Percentiles rank a stretch among this genome's conserved stretches.
These are phyloP conservation scores for Rachicladosporium sp. DNA, from an alignment of 2,329 filamentous ascomycete genomes.

Conservation along the genomic window DNA sequence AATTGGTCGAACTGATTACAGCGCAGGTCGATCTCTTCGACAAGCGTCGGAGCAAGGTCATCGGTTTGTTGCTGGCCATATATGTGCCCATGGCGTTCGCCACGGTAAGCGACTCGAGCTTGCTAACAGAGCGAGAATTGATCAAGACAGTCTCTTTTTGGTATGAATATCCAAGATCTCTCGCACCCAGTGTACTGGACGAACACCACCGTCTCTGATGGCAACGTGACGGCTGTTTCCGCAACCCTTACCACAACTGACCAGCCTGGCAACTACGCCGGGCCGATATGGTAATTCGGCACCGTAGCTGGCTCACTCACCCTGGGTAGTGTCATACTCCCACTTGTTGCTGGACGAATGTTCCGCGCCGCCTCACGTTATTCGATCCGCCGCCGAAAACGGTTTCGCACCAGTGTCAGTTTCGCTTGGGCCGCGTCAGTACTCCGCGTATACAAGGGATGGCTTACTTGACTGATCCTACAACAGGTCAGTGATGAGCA, in stretches of 20 bases:
- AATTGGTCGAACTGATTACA: not conserved
- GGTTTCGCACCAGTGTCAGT: too few species aligned
- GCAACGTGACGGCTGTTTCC: not conserved
- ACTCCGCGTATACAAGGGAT: too few species aligned
- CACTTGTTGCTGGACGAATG: not conserved
- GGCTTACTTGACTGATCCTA: too few species aligned
- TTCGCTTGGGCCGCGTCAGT: too few species aligned
- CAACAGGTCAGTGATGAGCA: too few species aligned
- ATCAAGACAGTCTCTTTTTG: constrained; percentile 3
- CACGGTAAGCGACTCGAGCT: too few species aligned
- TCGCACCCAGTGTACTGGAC: not conserved
- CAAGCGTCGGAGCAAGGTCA: not conserved
- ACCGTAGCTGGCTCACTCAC: not conserved
- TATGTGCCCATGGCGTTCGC: constrained; percentile 2
- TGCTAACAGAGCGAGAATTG: too few species aligned
- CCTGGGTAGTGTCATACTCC: not conserved
- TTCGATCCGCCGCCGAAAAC: too few species aligned
- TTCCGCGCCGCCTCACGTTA: too few species aligned
- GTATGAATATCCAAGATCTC: constrained; percentile 1
- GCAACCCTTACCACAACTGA: not conserved
- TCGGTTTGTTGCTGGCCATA: constrained; percentile 1
- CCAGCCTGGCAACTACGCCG: not conserved
- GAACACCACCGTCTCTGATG: not conserved
- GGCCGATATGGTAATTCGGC: not conserved
- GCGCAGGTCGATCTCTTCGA: not conserved